Percentiles rank a stretch among this genome's conserved stretches.
Conservation (phyloP, 768 basidiomycete genomes). For the Naganishia vaughanmartiniae region DNA sequence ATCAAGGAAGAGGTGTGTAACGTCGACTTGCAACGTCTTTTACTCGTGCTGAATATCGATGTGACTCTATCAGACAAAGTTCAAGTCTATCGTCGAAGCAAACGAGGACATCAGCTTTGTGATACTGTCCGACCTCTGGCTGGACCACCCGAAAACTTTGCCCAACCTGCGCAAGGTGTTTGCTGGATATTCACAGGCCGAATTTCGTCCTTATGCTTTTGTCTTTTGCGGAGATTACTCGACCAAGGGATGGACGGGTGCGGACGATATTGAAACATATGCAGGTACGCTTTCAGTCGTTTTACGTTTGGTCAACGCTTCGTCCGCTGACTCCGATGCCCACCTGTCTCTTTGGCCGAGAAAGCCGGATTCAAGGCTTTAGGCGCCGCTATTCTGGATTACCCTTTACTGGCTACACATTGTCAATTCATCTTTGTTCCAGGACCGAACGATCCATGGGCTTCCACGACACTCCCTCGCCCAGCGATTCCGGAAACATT, state of each 20-base stretch:
- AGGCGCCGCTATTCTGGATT: constrained; percentile 77
- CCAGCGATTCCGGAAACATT: constrained; percentile 75
- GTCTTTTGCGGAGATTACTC: constrained; percentile 95
- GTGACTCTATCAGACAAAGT: constrained; percentile 47
- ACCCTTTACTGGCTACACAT: constrained; percentile 68
- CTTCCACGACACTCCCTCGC: constrained; percentile 77
- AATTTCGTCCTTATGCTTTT: constrained; percentile 84
- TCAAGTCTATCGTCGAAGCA: constrained; percentile 43
- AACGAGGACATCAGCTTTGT: constrained; percentile 74
- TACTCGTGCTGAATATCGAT: constrained; percentile 8
- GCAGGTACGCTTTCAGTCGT: constrained; percentile 61
- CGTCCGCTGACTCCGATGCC: neutral
- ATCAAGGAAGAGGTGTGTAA: constrained; percentile 78
- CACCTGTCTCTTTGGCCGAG: neutral
- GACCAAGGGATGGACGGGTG: constrained; percentile 73
- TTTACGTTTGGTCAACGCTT: neutral
- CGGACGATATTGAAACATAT: constrained; percentile 73
- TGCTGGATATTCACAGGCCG: constrained; percentile 68
- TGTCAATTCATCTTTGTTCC: constrained; percentile 94
- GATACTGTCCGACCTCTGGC: constrained; percentile 91
- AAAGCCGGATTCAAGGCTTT: constrained; percentile 67
- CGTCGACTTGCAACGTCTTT: neutral
- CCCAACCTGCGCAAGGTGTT: constrained; percentile 78
- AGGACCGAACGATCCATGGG: constrained; percentile 80
- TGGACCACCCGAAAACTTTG: constrained; percentile 82